phyloP scores from a whole-genome alignment of 306 rosid species.

The Ormosia emarginata region DNA sequence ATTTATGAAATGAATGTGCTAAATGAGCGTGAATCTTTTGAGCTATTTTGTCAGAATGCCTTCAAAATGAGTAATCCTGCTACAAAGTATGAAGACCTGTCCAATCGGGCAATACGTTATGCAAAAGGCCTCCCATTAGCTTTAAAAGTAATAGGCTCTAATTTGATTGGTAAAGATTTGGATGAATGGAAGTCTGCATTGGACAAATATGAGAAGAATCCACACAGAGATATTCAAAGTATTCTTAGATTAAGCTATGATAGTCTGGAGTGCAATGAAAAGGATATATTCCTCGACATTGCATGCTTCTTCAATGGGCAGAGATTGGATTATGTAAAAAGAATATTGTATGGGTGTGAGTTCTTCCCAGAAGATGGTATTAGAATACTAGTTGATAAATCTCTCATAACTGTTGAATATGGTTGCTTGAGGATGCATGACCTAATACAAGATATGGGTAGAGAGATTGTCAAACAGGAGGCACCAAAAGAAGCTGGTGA shows the following conservation, averaged over 20 bases:
- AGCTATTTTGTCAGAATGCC: not conserved
- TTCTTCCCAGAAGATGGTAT: not conserved
- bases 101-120: not conserved
- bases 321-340: not conserved
- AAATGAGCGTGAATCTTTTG: not conserved
- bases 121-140: slow-evolving; percentile 16
- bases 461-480: not conserved
- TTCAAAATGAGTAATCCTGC: not conserved
- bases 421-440: not conserved
- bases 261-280: not conserved
- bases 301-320: slow-evolving; percentile 12
- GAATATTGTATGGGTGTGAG: not conserved
- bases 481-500: not conserved
- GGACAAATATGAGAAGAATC: not conserved
- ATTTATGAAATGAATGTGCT: not conserved
- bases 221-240: not conserved
- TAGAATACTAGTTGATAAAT: not conserved
- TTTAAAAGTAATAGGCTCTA: not conserved
- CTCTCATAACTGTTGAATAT: not conserved
- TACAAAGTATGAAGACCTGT: not conserved
- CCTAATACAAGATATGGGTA: not conserved
- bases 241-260: slow-evolving; percentile 14
- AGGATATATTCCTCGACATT: not conserved
- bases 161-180: not conserved
- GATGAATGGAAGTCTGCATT: not conserved